Percentiles rank a stretch among this genome's conserved stretches.
phyloP scores from a whole-genome alignment of 2,329 filamentous ascomycete species.

The Cercospora zeae-maydis region DNA sequence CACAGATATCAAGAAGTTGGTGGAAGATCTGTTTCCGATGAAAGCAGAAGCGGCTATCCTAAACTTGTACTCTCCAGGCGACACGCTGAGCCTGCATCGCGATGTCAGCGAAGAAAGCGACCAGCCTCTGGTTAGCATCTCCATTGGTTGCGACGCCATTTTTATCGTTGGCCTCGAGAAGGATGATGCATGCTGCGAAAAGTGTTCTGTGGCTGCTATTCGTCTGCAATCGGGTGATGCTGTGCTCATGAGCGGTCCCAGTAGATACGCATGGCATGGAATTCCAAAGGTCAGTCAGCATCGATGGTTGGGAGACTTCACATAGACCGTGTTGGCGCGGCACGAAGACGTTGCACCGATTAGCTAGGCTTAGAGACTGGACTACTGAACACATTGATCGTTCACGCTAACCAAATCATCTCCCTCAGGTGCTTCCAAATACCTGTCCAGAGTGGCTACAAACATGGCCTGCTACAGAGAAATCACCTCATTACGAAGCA shows the following conservation, averaged over 20 bases:
- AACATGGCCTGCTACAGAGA: conserved; percentile 64
- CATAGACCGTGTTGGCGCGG: background rate
- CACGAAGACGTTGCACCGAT: background rate
- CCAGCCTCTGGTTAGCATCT: conserved; percentile 76
- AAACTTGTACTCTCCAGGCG: conserved; percentile 86
- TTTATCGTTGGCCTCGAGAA: conserved; percentile 75
- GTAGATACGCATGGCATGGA: conserved; percentile 90
- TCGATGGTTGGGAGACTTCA: background rate
- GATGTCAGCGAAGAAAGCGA: conserved; percentile 86
- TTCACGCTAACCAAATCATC: background rate
- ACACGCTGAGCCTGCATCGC: conserved; percentile 87
- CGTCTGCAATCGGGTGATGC: conserved; percentile 80
- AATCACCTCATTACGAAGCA: conserved; percentile 49
- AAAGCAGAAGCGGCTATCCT: conserved; percentile 85
- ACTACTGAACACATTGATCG: too few species aligned
- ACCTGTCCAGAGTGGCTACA: conserved; percentile 74
- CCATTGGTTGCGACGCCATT: conserved; percentile 82
- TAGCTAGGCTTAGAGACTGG: too few species aligned
- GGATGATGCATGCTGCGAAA: conserved; percentile 30
- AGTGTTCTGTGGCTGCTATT: conserved; percentile 50
- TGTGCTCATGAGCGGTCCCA: conserved; percentile 79
- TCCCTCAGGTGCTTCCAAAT: conserved; percentile 48
- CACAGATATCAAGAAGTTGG: conserved; percentile 62
- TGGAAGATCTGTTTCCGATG: conserved; percentile 72
- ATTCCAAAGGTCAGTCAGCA: conserved; percentile 68